Conservation (phyloP, 2,329 filamentous ascomycete genomes). For the Xylariales sp. region DNA sequence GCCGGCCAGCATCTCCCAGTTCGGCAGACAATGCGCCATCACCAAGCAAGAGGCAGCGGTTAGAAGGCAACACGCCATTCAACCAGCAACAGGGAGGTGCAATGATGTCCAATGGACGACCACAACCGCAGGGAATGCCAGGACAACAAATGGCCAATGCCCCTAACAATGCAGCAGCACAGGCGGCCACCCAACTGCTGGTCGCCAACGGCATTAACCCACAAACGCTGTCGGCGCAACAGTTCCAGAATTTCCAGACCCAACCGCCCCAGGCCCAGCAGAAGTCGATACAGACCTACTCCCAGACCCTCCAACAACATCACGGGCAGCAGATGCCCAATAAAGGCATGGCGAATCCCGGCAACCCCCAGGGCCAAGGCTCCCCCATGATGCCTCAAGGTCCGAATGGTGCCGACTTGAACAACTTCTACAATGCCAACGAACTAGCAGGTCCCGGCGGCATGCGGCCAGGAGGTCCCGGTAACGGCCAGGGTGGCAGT, state of each 20-base stretch:
- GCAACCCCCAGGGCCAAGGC: conserved; percentile 68
- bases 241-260: conserved; percentile 63
- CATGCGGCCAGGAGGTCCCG: conserved; percentile 52
- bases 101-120: conserved; percentile 72
- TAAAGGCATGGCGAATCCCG: conserved; percentile 71
- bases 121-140: conserved; percentile 60
- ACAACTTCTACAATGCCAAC: conserved; percentile 57
- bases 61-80: conserved; percentile 68
- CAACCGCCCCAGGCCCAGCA: conserved; percentile 60
- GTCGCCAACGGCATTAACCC: conserved; percentile 70
- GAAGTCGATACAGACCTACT: conserved; percentile 85
- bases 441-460: conserved; percentile 56
- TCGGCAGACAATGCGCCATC: conserved; percentile 85
- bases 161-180: conserved; percentile 25
- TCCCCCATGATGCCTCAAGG: conserved; percentile 78
- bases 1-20: conserved; percentile 75
- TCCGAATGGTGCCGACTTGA: conserved; percentile 56
- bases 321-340: conserved; percentile 76
- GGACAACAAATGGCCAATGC: conserved; percentile 60
- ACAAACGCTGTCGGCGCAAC: conserved; percentile 65
- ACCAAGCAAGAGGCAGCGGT: conserved; percentile 81
- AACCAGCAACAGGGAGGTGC: conserved; percentile 64
- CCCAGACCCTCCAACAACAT: conserved; percentile 77
- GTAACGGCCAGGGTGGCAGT: conserved; percentile 47
- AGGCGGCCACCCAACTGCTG: conserved; percentile 54